These are phyloP conservation scores for Venturia carpophila DNA, from an alignment of 2,329 filamentous ascomycete genomes.

Conservation along the genomic window DNA sequence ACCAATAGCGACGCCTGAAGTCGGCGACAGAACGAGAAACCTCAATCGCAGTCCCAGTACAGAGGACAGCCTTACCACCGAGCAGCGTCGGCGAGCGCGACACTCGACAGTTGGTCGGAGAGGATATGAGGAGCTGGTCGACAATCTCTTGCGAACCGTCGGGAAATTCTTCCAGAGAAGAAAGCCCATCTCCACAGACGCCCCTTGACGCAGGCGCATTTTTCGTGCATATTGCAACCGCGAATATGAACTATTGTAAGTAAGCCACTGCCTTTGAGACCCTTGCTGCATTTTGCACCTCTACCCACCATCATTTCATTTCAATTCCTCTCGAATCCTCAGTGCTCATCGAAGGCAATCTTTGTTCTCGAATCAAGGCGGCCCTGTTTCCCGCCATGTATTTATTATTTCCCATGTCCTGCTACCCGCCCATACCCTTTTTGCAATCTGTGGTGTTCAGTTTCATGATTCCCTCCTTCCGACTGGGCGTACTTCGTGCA, in stretches of 20 bases:
- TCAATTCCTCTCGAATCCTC: slow-evolving; percentile 25
- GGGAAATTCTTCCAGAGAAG: slow-evolving; percentile 6
- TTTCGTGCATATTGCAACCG: slow-evolving; percentile 18
- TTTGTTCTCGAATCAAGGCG: slow-evolving; percentile 18
- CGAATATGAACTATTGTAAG: slow-evolving; percentile 35
- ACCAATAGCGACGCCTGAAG: slow-evolving; percentile 7
- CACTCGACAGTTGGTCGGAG: neutral
- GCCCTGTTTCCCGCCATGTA: slow-evolving; percentile 12
- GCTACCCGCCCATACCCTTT: neutral
- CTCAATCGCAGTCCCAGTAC: neutral
- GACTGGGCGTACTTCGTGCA: slow-evolving; percentile 14
- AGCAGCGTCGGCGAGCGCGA: slow-evolving; percentile 7
- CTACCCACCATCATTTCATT: slow-evolving; percentile 12
- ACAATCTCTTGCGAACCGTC: slow-evolving; percentile 8
- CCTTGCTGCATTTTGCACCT: slow-evolving; percentile 21
- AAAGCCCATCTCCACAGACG: slow-evolving; percentile 16
- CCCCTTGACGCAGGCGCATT: slow-evolving; percentile 15
- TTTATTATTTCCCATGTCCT: slow-evolving; percentile 13
- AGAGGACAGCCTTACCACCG: slow-evolving; percentile 5
- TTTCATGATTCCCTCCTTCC: slow-evolving; percentile 15
- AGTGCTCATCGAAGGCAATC: slow-evolving; percentile 22
- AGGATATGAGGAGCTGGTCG: slow-evolving; percentile 13
- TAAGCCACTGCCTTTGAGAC: slow-evolving; percentile 27
- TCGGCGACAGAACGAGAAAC: slow-evolving; percentile 3
- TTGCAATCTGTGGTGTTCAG: slow-evolving; percentile 11